Evolutionary conservation across 2,329 filamentous ascomycete species (phyloP).

Genomic region (Gaeumannomyces tritici): DNA sequence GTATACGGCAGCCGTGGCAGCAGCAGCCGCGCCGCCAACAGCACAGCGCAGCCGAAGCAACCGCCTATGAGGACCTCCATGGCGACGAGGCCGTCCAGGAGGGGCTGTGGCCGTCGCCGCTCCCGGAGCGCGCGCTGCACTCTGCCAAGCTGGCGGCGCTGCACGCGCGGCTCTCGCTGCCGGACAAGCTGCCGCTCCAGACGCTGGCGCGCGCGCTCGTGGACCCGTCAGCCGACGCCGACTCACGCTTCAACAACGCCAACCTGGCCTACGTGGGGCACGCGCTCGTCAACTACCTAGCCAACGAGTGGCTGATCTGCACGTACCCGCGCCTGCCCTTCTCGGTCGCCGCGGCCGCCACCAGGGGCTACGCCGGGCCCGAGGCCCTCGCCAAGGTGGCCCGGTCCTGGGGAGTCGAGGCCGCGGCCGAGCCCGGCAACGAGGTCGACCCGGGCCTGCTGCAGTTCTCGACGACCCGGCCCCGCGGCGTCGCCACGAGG

Average conservation of each 20-base stretch:
- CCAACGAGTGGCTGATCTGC: slow-evolving; percentile 77
- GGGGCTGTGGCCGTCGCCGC: slow-evolving; percentile 59
- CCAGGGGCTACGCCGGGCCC: slow-evolving; percentile 74
- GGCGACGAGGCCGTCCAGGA: slow-evolving; percentile 3
- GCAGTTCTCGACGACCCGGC: slow-evolving; percentile 56
- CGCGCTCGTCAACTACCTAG: slow-evolving; percentile 80
- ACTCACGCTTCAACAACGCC: slow-evolving; percentile 79
- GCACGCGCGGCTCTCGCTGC: slow-evolving; percentile 78
- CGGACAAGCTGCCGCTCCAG: slow-evolving; percentile 71
- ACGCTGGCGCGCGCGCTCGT: slow-evolving; percentile 80
- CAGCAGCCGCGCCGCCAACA: slow-evolving; percentile 12
- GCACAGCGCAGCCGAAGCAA: background rate
- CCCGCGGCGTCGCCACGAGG: slow-evolving; percentile 33
- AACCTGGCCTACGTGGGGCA: slow-evolving; percentile 73
- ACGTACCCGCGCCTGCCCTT: slow-evolving; percentile 87
- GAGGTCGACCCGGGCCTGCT: slow-evolving; percentile 89
- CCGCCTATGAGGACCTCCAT: slow-evolving; percentile 8
- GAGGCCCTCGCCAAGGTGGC: slow-evolving; percentile 65
- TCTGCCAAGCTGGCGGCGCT: slow-evolving; percentile 90
- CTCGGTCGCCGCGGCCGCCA: slow-evolving; percentile 74
- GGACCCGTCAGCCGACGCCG: slow-evolving; percentile 72
- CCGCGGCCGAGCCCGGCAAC: slow-evolving; percentile 73
- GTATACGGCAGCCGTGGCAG: background rate
- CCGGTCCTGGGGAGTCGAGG: slow-evolving; percentile 84
- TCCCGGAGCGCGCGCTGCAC: slow-evolving; percentile 51